Percentiles rank a stretch among this genome's conserved stretches.
Evolutionary conservation across 179 eudicot species (phyloP).

Genomic region (Nepenthes alata): DNA sequence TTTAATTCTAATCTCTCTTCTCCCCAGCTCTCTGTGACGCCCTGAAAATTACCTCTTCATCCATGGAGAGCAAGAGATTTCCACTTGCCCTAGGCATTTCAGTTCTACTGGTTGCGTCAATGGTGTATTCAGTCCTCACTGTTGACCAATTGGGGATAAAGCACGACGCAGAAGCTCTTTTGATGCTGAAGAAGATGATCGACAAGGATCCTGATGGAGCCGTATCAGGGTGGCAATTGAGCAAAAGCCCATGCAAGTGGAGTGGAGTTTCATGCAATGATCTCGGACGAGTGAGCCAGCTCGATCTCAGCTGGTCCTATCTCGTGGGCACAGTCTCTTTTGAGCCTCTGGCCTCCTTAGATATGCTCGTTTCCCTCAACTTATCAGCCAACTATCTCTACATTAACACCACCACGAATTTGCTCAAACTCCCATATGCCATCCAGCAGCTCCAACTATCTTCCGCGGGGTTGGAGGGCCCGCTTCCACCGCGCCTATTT

Average conservation of each 20-base stretch:
- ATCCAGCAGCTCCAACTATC: slow-evolving; percentile 46
- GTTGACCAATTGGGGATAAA: slow-evolving; percentile 14
- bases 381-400: slow-evolving; percentile 53
- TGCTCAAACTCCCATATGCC: slow-evolving; percentile 50
- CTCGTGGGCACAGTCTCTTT: slow-evolving; percentile 42
- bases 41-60: background rate
- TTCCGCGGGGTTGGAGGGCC: slow-evolving; percentile 44
- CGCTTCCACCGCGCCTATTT: slow-evolving; percentile 35
- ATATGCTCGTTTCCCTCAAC: slow-evolving; percentile 48
- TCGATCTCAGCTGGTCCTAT: slow-evolving; percentile 61
- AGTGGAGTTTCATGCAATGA: slow-evolving; percentile 49
- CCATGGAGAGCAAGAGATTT: slow-evolving; percentile 26
- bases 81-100: slow-evolving; percentile 17
- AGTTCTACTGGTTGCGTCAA: slow-evolving; percentile 8
- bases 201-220: slow-evolving; percentile 42
- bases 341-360: slow-evolving; percentile 43
- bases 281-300: slow-evolving; percentile 40
- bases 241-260: slow-evolving; percentile 54
- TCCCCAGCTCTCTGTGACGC: too few relatives aligned
- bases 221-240: slow-evolving; percentile 45
- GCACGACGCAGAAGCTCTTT: slow-evolving; percentile 51
- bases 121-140: slow-evolving; percentile 10
- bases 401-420: slow-evolving; percentile 39
- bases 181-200: slow-evolving; percentile 64
- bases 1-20: too few relatives aligned